phyloP scores from a whole-genome alignment of 2,329 filamentous ascomycete genomes.

The Fusarium sublunatum region DNA sequence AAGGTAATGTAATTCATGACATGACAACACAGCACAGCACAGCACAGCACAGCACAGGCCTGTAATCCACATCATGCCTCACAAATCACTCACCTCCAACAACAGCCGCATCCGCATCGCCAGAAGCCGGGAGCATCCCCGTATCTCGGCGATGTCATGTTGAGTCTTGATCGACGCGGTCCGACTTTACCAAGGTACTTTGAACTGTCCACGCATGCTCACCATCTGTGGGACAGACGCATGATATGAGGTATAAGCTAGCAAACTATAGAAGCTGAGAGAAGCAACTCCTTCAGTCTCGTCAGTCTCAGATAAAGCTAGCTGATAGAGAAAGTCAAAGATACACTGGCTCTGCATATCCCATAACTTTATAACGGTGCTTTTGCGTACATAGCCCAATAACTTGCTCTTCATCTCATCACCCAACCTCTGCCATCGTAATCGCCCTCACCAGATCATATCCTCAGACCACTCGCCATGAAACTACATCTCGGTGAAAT shows the following conservation, averaged over 20 bases:
- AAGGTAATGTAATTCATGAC: conserved; percentile 1
- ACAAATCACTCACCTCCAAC: conserved; percentile 14
- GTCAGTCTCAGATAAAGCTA: too few species aligned
- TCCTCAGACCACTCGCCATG: conserved; percentile 14
- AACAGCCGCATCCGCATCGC: conserved; percentile 7
- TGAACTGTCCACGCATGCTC: not conserved
- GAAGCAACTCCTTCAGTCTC: conserved; percentile 1
- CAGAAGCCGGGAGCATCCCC: conserved; percentile 23
- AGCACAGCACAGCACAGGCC: not conserved
- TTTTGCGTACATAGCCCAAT: not conserved
- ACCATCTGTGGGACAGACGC: conserved; percentile 1
- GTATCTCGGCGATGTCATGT: conserved; percentile 34
- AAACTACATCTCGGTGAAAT: conserved; percentile 24
- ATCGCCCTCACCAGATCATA: conserved; percentile 14
- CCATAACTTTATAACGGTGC: not conserved
- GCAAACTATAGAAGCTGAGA: conserved; percentile 14
- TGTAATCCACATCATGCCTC: conserved; percentile 1
- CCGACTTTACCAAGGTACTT: not conserved
- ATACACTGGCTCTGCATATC: not conserved
- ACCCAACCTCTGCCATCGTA: conserved; percentile 10
- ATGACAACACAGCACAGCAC: conserved; percentile 9
- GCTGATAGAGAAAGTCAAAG: not conserved
- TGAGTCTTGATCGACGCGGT: conserved; percentile 32
- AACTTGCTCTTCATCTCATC: conserved; percentile 8
- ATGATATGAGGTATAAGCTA: conserved; percentile 28